Evolutionary conservation across 305 asterid species (phyloP).

Genomic region (Fraxinus angustifolia): DNA sequence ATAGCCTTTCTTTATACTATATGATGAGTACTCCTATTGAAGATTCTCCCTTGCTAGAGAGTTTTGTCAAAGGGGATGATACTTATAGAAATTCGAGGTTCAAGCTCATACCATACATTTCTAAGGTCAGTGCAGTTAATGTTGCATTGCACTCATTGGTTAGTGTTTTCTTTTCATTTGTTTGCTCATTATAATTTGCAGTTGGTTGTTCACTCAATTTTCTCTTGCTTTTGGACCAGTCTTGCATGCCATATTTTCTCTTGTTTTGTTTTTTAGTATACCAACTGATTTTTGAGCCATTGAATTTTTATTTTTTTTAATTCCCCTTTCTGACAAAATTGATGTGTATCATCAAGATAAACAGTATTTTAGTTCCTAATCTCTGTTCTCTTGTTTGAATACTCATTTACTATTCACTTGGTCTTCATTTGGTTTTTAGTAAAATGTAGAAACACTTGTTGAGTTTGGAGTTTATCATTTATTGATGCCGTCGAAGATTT

Average conservation of each 20-base stretch:
- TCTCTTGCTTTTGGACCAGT: neutral
- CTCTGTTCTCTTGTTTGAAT: neutral
- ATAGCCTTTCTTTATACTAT: conserved; percentile 74
- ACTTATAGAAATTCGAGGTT: conserved; percentile 87
- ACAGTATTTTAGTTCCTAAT: neutral
- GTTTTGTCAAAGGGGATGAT: conserved; percentile 88
- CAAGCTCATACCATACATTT: conserved; percentile 91
- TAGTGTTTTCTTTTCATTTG: conserved; percentile 9
- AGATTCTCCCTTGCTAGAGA: conserved; percentile 82
- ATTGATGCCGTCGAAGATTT: neutral
- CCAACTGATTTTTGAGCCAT: neutral
- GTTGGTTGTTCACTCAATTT: neutral
- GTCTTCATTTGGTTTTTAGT: neutral
- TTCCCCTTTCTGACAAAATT: conserved; percentile 8
- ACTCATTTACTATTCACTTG: neutral
- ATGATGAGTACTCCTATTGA: conserved; percentile 80
- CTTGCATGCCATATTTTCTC: neutral
- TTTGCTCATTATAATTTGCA: conserved; percentile 13
- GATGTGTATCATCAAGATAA: conserved; percentile 9
- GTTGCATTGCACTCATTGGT: conserved; percentile 4
- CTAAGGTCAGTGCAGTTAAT: conserved; percentile 51
- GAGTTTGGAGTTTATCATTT: neutral
- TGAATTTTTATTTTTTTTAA: neutral
- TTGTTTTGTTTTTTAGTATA: conserved; percentile 14
- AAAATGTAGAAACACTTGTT: neutral